Evolutionary conservation across 73 alveolate genomes (phyloP).

Genomic region (Tetrahymena elliotti): DNA sequence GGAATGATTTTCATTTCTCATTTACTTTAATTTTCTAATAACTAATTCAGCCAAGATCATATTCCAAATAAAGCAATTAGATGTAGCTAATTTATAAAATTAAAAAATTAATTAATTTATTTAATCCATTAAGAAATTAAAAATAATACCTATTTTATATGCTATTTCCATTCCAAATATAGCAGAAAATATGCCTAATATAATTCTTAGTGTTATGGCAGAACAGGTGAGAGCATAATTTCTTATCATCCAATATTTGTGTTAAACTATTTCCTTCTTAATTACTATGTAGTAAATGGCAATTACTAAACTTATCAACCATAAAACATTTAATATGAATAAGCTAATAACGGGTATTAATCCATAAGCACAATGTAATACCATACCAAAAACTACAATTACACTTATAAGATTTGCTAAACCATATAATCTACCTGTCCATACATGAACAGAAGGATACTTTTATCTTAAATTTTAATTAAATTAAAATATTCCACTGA

Average conservation of each 20-base stretch:
- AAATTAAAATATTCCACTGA: background rate
- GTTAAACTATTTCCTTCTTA: background rate
- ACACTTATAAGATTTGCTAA: background rate
- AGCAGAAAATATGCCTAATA: background rate
- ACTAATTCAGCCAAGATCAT: background rate
- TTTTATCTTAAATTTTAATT: background rate
- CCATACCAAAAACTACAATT: background rate
- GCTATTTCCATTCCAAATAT: background rate
- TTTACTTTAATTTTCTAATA: background rate
- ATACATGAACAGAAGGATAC: background rate
- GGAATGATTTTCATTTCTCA: background rate
- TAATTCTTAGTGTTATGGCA: background rate
- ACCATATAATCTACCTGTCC: background rate
- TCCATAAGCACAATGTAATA: background rate
- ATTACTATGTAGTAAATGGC: background rate
- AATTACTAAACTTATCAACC: background rate
- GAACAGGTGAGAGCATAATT: background rate
- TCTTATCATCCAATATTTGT: background rate
- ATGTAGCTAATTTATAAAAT: background rate
- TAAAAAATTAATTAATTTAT: background rate
- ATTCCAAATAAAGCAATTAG: background rate
- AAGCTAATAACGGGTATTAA: background rate
- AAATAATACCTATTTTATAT: background rate
- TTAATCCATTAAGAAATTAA: background rate
- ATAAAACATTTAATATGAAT: background rate